Base-by-base conservation (phyloP, 192 early-diverging fungal species). In the Coemansia sp. region DNA sequence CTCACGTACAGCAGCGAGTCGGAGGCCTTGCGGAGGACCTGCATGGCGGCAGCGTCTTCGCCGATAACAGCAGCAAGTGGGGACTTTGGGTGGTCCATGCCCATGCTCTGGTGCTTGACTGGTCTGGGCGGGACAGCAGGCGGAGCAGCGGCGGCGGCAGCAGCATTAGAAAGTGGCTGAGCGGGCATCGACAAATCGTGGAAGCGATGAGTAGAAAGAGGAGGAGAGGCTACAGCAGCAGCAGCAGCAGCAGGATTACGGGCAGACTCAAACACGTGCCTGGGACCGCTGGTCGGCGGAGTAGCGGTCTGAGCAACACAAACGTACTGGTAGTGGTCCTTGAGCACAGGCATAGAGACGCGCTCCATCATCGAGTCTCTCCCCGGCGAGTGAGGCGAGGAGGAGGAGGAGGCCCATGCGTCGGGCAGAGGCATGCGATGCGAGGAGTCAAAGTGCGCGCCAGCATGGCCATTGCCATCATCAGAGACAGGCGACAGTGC, bases 291-390 rank as follows among this genome's bases (percentile, higher is more conserved):
- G n/a, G 64, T 67, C 6, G 73, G 58, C 51, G 72, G 72, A 17
- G 68, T 67, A 20, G 60, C 64, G 11, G 61, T 63, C 61, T 71
- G 69, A n/a, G 43, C 39, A 22, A 62, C 46, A 25, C 56, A 56
- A 20, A 49, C 47, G 19, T 32, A 45, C 11, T 54, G 51, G 29
- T 54, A 54, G 27, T 40, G 51, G 41, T 76, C 73, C 56, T 82
- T 82, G 31, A 82, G 79, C 56, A 59, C 68, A 5, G 79, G 79
- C 79, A 82, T 82, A 2, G 79, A 82, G 11, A 76, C 59, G n/a
- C 79, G 79, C 59, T 59, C 74, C 66, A 82, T 31, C 66, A 82
- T 31, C 40, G 70, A 64, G 41, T 65, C 63, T 11, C 70, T 64
- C 56, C 41, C 51, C 15, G 64, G 17, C 49, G 57, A 19, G 8